A percentile compares a stretch with the other conserved stretches of the same genome.
Evolutionary conservation across 257 asterid species (phyloP).

Genomic region (Fraxinus cuspidata): DNA sequence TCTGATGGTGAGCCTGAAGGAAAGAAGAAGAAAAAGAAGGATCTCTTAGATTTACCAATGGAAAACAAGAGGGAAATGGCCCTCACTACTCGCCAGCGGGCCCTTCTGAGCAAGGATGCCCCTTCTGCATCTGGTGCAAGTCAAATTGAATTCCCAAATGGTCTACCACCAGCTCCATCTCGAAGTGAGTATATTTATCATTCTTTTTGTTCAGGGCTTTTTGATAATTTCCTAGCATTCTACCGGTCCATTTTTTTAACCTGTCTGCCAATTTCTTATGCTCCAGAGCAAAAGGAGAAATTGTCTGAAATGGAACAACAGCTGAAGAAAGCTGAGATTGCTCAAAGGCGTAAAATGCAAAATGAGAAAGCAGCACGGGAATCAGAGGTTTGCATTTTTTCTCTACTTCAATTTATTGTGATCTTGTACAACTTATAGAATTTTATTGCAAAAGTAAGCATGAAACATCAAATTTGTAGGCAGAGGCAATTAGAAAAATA

Average conservation of each 20-base stretch:
- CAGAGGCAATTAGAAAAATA: constrained; percentile 84
- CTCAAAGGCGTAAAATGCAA: constrained; percentile 88
- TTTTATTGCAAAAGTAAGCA: constrained; percentile 19
- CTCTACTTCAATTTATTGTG: not conserved
- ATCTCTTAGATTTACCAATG: constrained; percentile 51
- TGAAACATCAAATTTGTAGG: constrained; percentile 37
- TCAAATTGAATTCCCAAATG: constrained; percentile 73
- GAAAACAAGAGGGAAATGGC: constrained; percentile 78
- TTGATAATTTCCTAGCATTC: constrained; percentile 11
- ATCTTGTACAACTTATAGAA: constrained; percentile 1
- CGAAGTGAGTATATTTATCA: constrained; percentile 56
- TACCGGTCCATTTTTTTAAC: not conserved
- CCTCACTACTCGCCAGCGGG: constrained; percentile 90
- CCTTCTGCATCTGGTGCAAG: constrained; percentile 45
- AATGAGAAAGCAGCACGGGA: constrained; percentile 95
- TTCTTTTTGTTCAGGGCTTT: constrained; percentile 1
- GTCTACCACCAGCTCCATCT: constrained; percentile 90
- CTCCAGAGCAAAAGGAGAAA: constrained; percentile 80
- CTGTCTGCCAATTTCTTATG: constrained; percentile 20
- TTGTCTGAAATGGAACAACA: constrained; percentile 89
- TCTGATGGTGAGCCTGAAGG: constrained; percentile 66
- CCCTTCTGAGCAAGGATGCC: constrained; percentile 63
- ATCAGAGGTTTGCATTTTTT: constrained; percentile 65
- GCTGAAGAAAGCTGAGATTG: constrained; percentile 89
- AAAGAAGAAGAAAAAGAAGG: constrained; percentile 63